Evolutionary conservation across 495 filamentous ascomycete genomes (phyloP).

Genomic region (Elaphomyces granulatus): DNA sequence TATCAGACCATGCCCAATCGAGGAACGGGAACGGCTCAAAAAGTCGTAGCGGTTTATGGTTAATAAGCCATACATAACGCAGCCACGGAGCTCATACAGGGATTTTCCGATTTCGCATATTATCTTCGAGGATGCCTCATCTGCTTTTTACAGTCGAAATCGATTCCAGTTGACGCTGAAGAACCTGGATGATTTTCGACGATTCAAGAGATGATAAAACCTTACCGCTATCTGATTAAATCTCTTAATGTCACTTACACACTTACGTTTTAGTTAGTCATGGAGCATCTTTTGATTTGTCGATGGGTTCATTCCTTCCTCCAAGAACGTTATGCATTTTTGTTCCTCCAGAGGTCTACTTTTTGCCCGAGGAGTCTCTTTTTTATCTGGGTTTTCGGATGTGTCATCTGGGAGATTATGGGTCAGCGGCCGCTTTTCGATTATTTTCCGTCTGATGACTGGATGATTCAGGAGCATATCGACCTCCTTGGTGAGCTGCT

Average conservation of each 20-base stretch:
- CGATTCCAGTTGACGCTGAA: constrained; percentile 9
- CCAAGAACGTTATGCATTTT: no score
- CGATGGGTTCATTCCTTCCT: constrained; percentile 6
- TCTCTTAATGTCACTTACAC: constrained; percentile 13
- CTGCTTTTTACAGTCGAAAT: constrained; percentile 10
- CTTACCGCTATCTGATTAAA: constrained; percentile 6
- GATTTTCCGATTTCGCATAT: constrained; percentile 5
- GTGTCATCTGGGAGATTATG: no score
- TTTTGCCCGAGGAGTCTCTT: no score
- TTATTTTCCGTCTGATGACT: no score
- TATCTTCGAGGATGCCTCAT: constrained; percentile 5
- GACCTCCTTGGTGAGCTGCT: no score
- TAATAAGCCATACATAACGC: no score
- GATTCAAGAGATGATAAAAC: constrained; percentile 8
- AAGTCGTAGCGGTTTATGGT: constrained; percentile 1
- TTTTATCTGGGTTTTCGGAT: no score
- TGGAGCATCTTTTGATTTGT: constrained; percentile 11
- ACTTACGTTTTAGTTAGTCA: constrained; percentile 11
- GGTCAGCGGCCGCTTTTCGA: no score
- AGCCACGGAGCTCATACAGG: background rate
- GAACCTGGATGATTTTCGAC: constrained; percentile 6
- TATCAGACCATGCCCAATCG: constrained; percentile 10
- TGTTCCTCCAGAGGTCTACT: no score
- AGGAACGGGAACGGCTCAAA: constrained; percentile 3
- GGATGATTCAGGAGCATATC: no score